phyloP scores from a whole-genome alignment of 2,329 filamentous ascomycete genomes.

The Exophiala bonariae region DNA sequence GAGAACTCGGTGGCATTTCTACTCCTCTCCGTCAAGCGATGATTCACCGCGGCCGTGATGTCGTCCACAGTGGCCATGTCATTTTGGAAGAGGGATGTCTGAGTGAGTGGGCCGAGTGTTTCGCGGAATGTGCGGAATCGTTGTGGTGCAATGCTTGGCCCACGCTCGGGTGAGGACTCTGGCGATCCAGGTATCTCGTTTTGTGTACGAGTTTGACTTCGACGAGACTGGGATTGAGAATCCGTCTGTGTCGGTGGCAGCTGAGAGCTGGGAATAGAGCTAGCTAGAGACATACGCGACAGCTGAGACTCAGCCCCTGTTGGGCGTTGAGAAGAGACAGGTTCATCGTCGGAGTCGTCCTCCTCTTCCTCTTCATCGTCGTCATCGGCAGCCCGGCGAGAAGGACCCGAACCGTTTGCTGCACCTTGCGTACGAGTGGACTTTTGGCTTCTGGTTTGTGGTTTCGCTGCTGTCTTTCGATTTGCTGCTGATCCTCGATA shows the following conservation, averaged over 20 bases:
- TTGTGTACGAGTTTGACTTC: conserved; percentile 44
- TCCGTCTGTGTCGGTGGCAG: conserved; percentile 47
- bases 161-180: conserved; percentile 67
- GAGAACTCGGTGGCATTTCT: conserved; percentile 62
- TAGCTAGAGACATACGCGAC: conserved; percentile 64
- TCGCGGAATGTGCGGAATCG: conserved; percentile 73
- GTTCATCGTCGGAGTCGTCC: conserved; percentile 45
- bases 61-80: conserved; percentile 76
- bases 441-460: conserved; percentile 25
- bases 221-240: conserved; percentile 36
- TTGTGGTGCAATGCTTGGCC: conserved; percentile 71
- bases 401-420: conserved; percentile 32
- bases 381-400: conserved; percentile 49
- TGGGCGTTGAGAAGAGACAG: conserved; percentile 39
- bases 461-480: conserved; percentile 30
- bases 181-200: conserved; percentile 63
- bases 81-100: conserved; percentile 79
- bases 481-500: conserved; percentile 26
- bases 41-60: conserved; percentile 79
- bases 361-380: conserved; percentile 54
- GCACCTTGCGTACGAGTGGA: conserved; percentile 31
- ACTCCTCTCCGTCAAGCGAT: conserved; percentile 49
- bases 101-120: conserved; percentile 79
- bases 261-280: conserved; percentile 77
- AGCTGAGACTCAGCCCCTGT: conserved; percentile 40